A percentile compares a stretch with the other conserved stretches of the same genome.
These are phyloP conservation scores for Lactarius evosmus DNA, from an alignment of 768 basidiomycete species.

Conservation along the genomic window DNA sequence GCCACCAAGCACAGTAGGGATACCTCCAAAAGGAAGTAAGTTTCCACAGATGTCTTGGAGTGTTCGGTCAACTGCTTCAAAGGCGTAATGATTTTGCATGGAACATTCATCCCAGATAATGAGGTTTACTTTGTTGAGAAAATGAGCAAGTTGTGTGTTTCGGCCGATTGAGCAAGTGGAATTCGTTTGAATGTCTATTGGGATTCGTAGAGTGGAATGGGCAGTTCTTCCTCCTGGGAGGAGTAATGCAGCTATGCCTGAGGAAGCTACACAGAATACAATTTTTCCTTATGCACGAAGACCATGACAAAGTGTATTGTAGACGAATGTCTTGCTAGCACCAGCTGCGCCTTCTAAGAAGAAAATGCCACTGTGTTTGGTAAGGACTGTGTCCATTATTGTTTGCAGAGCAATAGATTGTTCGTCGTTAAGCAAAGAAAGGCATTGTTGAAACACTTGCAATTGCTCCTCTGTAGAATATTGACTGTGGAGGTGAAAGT, in stretches of 20 bases:
- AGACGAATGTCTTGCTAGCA: neutral
- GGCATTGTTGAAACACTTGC: too few relatives aligned
- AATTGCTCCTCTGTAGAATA: too few relatives aligned
- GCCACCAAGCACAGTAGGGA: conserved; percentile 47
- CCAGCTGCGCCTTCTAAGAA: neutral
- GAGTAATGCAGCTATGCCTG: conserved; percentile 47
- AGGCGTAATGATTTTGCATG: conserved; percentile 38
- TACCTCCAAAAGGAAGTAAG: conserved; percentile 41
- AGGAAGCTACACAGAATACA: conserved; percentile 48
- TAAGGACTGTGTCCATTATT: too few relatives aligned
- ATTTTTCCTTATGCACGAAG: too few relatives aligned
- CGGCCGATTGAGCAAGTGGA: conserved; percentile 36
- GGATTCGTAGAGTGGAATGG: conserved; percentile 48
- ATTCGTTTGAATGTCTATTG: conserved; percentile 34
- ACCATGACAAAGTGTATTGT: neutral
- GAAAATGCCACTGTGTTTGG: too few relatives aligned
- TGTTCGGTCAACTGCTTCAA: conserved; percentile 43
- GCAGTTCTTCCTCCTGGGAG: conserved; percentile 44
- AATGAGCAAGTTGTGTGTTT: conserved; percentile 32
- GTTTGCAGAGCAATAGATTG: too few relatives aligned
- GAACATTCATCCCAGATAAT: conserved; percentile 49
- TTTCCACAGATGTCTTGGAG: conserved; percentile 35
- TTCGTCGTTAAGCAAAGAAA: too few relatives aligned
- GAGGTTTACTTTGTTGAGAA: conserved; percentile 35
- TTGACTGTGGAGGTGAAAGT: too few relatives aligned